Conservation (phyloP, 176 grass and related monocot genomes). For the Lolium perenne region DNA sequence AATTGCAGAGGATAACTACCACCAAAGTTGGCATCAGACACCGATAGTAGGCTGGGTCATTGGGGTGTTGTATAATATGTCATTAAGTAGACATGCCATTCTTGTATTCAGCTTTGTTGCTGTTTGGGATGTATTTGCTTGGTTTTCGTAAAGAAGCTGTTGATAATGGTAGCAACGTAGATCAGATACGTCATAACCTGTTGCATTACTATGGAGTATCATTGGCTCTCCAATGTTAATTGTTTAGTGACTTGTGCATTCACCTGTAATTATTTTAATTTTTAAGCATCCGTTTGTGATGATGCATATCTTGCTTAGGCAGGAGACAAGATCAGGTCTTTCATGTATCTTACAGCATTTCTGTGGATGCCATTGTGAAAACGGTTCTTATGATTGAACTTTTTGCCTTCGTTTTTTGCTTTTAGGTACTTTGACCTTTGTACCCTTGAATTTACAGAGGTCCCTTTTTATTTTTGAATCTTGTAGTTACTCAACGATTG, state of each 20-base stretch:
- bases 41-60: neutral
- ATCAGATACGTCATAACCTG: neutral
- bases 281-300: conserved; percentile 11
- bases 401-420: no score
- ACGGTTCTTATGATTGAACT: no score
- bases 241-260: conserved; percentile 10
- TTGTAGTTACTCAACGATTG: no score
- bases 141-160: neutral
- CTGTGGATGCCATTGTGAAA: no score
- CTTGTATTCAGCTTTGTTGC: neutral
- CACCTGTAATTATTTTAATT: neutral
- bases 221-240: conserved; percentile 7
- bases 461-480: no score
- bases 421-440: no score
- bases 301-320: conserved; percentile 44
- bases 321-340: conserved; percentile 59
- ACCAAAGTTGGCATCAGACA: neutral
- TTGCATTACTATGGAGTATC: neutral
- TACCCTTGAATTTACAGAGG: no score
- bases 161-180: neutral
- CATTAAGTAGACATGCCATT: neutral
- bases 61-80: neutral
- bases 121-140: neutral
- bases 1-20: neutral
- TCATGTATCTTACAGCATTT: conserved; percentile 41